A percentile compares a stretch with the other conserved stretches of the same genome.
phyloP scores from a whole-genome alignment of 2,329 filamentous ascomycete genomes.

The Diaporthe aspalathi region DNA sequence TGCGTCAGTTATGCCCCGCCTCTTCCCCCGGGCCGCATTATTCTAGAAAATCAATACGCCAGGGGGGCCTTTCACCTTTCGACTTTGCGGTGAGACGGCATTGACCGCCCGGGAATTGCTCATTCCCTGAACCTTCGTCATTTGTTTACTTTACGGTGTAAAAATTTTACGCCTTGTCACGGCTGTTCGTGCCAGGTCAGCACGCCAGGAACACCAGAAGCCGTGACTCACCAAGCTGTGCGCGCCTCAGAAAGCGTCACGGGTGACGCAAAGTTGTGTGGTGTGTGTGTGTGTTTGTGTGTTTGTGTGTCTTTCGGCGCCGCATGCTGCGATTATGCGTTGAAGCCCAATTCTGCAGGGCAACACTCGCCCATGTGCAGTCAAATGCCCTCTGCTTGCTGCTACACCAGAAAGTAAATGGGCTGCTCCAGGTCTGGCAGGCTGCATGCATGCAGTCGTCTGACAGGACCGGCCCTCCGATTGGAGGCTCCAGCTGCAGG shows the following conservation, averaged over 20 bases:
- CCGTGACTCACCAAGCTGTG: conserved; percentile 22
- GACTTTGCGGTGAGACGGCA: conserved; percentile 31
- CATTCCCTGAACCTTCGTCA: conserved; percentile 19
- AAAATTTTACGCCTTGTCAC: not conserved
- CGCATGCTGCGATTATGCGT: conserved; percentile 33
- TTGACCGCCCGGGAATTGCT: conserved; percentile 13
- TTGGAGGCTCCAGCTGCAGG: conserved; percentile 23
- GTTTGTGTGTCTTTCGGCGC: too few relatives aligned
- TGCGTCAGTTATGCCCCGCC: conserved; percentile 17
- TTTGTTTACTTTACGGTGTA: not conserved
- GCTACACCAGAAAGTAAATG: not conserved
- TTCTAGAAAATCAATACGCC: conserved; percentile 31
- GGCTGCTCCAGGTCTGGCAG: conserved; percentile 13
- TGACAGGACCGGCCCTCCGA: not conserved
- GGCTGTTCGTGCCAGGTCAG: not conserved
- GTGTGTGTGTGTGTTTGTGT: conserved; percentile 9
- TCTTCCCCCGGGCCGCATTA: conserved; percentile 26
- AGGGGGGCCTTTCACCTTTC: conserved; percentile 21
- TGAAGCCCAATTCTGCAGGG: conserved; percentile 31
- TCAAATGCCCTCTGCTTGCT: conserved; percentile 5
- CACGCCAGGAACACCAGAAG: not conserved
- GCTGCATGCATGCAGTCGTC: conserved; percentile 8
- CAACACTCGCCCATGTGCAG: conserved; percentile 15
- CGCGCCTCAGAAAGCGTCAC: conserved; percentile 16
- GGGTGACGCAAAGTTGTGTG: conserved; percentile 22